phyloP scores from a whole-genome alignment of 75 land plant genomes.

The Cryptomeria japonica region DNA sequence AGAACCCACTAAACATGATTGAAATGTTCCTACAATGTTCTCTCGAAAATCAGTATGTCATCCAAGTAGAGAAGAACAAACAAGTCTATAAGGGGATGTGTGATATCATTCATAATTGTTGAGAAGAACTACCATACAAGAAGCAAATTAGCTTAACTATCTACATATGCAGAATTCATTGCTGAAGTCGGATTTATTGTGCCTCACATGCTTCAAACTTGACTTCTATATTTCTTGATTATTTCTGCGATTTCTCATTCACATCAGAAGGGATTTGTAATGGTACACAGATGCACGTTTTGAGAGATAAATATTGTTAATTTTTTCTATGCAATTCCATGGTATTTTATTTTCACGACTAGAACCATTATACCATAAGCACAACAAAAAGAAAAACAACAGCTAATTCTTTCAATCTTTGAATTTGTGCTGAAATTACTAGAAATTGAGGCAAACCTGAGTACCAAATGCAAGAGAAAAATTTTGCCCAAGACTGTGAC shows the following conservation, averaged over 20 bases:
- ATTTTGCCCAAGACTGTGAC: slow-evolving; percentile 98
- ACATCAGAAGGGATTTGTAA: neutral
- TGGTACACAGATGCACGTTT: neutral
- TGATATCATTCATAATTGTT: no score
- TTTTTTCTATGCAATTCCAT: neutral
- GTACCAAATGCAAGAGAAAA: slow-evolving; percentile 95
- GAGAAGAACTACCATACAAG: neutral
- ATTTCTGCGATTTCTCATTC: neutral
- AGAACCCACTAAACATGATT: no score
- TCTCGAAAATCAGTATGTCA: no score
- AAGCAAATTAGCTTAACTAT: neutral
- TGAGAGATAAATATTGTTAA: neutral
- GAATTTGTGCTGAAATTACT: neutral
- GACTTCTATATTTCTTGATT: neutral
- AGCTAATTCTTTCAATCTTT: neutral
- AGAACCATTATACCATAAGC: neutral
- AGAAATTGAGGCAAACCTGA: slow-evolving; percentile 40
- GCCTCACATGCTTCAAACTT: neutral
- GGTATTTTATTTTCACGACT: neutral
- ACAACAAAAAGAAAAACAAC: neutral
- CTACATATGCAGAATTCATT: neutral
- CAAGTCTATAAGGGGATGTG: no score
- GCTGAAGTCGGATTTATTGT: neutral
- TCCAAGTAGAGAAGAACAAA: no score
- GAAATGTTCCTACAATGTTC: no score